phyloP scores from a whole-genome alignment of 176 grass and related monocot genomes.

The Phoenix dactylifera region DNA sequence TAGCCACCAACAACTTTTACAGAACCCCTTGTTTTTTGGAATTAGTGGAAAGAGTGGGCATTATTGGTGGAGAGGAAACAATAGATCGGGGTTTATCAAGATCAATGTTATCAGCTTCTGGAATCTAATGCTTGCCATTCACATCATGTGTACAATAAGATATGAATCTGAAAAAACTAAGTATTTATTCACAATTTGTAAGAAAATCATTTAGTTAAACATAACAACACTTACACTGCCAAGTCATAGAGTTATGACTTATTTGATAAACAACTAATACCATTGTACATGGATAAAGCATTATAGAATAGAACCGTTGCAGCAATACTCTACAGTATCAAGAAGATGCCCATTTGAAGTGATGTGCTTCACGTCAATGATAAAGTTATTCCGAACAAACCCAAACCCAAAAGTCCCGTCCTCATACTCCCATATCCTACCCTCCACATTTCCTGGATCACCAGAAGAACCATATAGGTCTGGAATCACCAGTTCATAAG shows the following conservation, averaged over 20 bases:
- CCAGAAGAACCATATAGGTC: constrained; percentile 21
- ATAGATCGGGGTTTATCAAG: too few relatives aligned
- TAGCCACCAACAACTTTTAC: too few relatives aligned
- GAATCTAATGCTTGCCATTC: too few relatives aligned
- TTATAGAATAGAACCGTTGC: constrained; percentile 30
- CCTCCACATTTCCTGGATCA: constrained; percentile 54
- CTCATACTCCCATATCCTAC: constrained; percentile 87
- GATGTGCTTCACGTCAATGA: constrained; percentile 69
- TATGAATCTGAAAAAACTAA: too few relatives aligned
- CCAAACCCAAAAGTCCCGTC: constrained; percentile 91
- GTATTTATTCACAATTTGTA: too few relatives aligned
- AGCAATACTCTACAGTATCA: constrained; percentile 34
- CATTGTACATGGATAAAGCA: constrained; percentile 31
- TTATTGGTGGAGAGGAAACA: too few relatives aligned
- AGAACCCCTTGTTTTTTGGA: too few relatives aligned
- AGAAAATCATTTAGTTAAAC: too few relatives aligned
- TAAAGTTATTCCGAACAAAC: constrained; percentile 60
- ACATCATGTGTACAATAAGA: too few relatives aligned
- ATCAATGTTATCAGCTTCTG: too few relatives aligned
- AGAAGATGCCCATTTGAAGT: constrained; percentile 53
- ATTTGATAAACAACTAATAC: constrained; percentile 26
- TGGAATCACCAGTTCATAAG: constrained; percentile 60
- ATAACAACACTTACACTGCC: too few relatives aligned
- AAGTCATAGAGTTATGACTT: constrained; percentile 5
- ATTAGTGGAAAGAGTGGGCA: too few relatives aligned